Base-by-base conservation (phyloP, 352 stramenopile species). In the Globisporangium canariense region DNA sequence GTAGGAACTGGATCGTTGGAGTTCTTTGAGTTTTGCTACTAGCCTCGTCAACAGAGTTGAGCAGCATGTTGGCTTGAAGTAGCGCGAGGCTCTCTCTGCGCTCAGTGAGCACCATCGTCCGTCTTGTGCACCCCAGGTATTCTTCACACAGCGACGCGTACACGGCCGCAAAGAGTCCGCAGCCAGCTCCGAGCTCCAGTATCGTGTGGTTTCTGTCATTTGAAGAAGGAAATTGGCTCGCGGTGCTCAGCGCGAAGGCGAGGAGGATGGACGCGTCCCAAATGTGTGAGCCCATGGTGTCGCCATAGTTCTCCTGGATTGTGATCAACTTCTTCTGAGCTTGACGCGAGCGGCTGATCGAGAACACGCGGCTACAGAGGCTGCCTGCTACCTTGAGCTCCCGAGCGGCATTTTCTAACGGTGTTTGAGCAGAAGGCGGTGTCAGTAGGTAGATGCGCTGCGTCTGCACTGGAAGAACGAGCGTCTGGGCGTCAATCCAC, bases 211-310 rank as follows among this genome's bases (percentile, higher is more conserved):
- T 32, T 14, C 30, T 10, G 20, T 1, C 34, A 6, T 32, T 18
- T 22, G 11, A 14, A 14, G 36, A 38, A 9, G 25, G 25, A 2
- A 55, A 36, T 20, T 43, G 50, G 7, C 50, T 25, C 30, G 50
- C 50, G 8, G 32, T 28, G 16, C 70, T 18, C n/a, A 87, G 54
- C 6, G 71, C 59, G 36, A 86, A 73, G 22, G 72, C 71, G 14
- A 91, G 67, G 46, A 81, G 67, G 34, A 91, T 78, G 5, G 75
- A 85, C 1, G 82, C 80, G 57, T 91, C 82, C 82, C 82, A 91
- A 18, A 89, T 62, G 53, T 90, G 78, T 1, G 82, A 73, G 1
- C 77, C 82, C 82, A 91, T 91, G 9, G 77, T 64, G 28, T 86
- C 71, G 11, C 82, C 82, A 41, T 91, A 89, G 61, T 86, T 67